Evolutionary conservation across 2,329 filamentous ascomycete genomes (phyloP), one percentile per base, ranked within the genome.

Genomic region (Colletotrichum falcatum): DNA sequence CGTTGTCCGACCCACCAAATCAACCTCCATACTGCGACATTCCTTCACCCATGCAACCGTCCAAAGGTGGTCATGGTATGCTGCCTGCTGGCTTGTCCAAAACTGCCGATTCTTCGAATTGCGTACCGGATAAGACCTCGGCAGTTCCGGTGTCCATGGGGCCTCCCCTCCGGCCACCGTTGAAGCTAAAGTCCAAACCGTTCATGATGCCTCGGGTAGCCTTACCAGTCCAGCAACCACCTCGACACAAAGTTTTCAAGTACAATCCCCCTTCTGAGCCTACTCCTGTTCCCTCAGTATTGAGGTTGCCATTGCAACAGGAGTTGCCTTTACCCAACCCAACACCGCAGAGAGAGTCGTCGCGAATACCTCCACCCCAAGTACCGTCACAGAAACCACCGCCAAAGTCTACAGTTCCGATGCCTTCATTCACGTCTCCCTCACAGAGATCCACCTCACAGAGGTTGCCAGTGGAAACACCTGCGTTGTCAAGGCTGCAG

Each of bases 151-250:
- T 26, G 11, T 8, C 35, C 16, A 37, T 68, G 54, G 64, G 37
- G 11, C 63, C 56, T 49, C 55, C 62, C 3, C 37, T 30, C 6
- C 60, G 66, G 23, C 64, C 51, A n/a, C 28, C 23, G 23, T 3
- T 16, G n/a, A 71, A 68, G 59, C 20, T 53, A 18, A 71, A 62
- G 49, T 48, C 68, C 8, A 71, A 59, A 37, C 68, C 58, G 5
- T 71, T 71, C 59, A 71, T 71, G 68, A 68, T 71, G 68, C 68
- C 68, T 7, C 51, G 42, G 37, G 59, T 42, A 26, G 23, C 30
- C 26, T 33, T 61, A 20, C 46, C 51, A 11, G 23, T 23, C 2
- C 58, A 59, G 23, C 55, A 54, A 46, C 56, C 63, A 37, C 18
- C 49, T 14, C 49, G 66, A 14, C 64, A 63, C 37, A 55, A 59